Conservation (phyloP, 2,329 filamentous ascomycete genomes). For the Fusarium duplospermum region DNA sequence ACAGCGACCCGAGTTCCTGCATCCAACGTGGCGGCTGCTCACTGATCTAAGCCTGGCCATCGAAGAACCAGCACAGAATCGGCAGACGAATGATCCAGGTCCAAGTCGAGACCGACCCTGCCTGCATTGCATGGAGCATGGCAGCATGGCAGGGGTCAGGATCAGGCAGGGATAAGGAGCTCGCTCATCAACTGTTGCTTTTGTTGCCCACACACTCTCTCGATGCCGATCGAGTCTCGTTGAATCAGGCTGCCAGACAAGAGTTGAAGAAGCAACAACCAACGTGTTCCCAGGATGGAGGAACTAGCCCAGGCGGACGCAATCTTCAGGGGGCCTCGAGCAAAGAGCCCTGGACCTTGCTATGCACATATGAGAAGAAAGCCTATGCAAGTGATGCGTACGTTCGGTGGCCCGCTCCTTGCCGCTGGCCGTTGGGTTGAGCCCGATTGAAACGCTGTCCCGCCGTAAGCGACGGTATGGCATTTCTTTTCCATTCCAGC, state of each 20-base stretch:
- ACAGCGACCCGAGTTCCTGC: slow-evolving; percentile 42
- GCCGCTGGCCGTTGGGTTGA: slow-evolving; percentile 12
- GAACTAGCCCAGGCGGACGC: not conserved
- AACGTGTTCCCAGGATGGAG: not conserved
- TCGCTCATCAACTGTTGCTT: slow-evolving; percentile 4
- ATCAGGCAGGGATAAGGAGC: not conserved
- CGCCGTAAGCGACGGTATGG: slow-evolving; percentile 44
- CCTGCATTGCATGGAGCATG: slow-evolving; percentile 23
- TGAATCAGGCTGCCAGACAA: not conserved
- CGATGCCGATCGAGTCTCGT: not conserved
- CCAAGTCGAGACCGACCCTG: slow-evolving; percentile 26
- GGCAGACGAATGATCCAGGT: slow-evolving; percentile 30
- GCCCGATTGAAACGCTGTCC: slow-evolving; percentile 32
- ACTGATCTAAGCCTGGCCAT: slow-evolving; percentile 38
- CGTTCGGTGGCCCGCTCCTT: slow-evolving; percentile 10
- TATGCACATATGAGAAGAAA: not conserved
- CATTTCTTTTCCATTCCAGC: slow-evolving; percentile 13
- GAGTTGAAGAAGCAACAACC: not conserved
- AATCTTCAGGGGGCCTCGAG: not conserved
- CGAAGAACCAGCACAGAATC: slow-evolving; percentile 22
- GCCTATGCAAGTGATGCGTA: slow-evolving; percentile 22
- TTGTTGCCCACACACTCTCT: not conserved
- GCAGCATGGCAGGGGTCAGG: slow-evolving; percentile 3
- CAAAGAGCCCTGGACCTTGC: slow-evolving; percentile 14
- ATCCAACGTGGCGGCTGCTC: slow-evolving; percentile 44